Conservation (phyloP, 306 rosid species). For the apple (Malus domestica) region ASM211411v1 NC_041795.1:14728501-14729000, state of each 20-base stretch:
- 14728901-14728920: not conserved
- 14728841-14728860: constrained; percentile 57
- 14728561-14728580: not conserved
- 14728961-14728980: not conserved
- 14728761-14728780: not conserved
- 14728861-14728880: not conserved
- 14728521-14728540: no score
- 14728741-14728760: not conserved
- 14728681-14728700: constrained; percentile 43
- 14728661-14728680: constrained; percentile 87
- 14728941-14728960: not conserved
- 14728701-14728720: not conserved
- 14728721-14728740: not conserved
- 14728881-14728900: not conserved
- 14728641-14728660: constrained; percentile 61
- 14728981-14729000: constrained; percentile 38
- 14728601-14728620: constrained; percentile 68
- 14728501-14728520: not conserved
- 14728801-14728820: constrained; percentile 78
- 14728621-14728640: constrained; percentile 62
- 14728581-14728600: constrained; percentile 11
- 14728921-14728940: not conserved
- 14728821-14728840: constrained; percentile 64
- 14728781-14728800: constrained; percentile 32
- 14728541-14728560: not conserved